Base-by-base conservation (phyloP, 768 basidiomycete species). In the Coprinopsis strossmayeri region DNA sequence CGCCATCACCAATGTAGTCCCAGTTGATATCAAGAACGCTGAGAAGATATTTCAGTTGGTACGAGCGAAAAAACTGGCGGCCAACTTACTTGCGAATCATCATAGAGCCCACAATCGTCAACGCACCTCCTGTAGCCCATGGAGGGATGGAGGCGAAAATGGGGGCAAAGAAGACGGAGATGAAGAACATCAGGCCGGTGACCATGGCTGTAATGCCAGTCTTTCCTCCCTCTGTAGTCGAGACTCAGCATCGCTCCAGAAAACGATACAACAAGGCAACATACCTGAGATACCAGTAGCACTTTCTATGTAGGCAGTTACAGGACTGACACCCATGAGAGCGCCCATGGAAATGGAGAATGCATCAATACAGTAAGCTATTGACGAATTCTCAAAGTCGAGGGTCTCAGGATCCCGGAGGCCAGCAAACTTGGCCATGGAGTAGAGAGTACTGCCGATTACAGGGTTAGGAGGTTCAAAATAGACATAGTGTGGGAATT, bases 401-500 rank as follows among this genome's bases (percentile, higher is more conserved):
- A 90, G 70, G 21, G 89, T 91, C 12, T 87, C 78, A 1, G 84
- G 84, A 59, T 91, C 84, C 40, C 87, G 87, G 1, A 93, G 74
- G n/a, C 87, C 87, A 4, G 90, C 88, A 53, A 91, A 91, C 62
- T 87, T 90, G 46, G 88, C 87, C 90, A 93, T 91, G 32, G 90
- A 85, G 61, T 91, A 91, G 3, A 93, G 69, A 7, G 90, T 91
- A 59, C 90, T 72, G 67, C n/a, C n/a, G n/a, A n/a, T n/a, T n/a
- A n/a, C n/a, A n/a, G n/a, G n/a, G n/a, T n/a, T n/a, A n/a, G n/a
- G n/a, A n/a, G n/a, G n/a, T n/a, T n/a, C n/a, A n/a, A n/a, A n/a
- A n/a, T n/a, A n/a, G n/a, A n/a, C n/a, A n/a, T n/a, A n/a, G n/a
- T n/a, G n/a, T n/a, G n/a, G n/a, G n/a, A n/a, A n/a, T n/a, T n/a